Evolutionary conservation across 169 alveolate species (phyloP).

Genomic region (Perkinsus marinus): DNA sequence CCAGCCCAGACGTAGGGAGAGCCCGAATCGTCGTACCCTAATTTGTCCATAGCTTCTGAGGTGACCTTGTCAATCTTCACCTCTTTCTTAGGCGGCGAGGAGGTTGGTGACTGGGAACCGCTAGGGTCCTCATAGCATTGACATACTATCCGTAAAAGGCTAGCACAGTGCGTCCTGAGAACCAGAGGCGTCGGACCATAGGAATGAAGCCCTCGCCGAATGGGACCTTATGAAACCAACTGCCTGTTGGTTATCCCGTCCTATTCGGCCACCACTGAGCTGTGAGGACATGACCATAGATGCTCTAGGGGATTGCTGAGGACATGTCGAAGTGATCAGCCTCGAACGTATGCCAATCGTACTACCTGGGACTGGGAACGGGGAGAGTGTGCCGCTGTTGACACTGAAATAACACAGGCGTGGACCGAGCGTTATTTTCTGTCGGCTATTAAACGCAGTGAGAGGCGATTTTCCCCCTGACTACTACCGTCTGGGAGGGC

Average conservation of each 20-base stretch:
- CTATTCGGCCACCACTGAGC: background rate
- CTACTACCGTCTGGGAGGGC: background rate
- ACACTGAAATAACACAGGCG: background rate
- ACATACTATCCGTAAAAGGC: background rate
- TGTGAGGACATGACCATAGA: background rate
- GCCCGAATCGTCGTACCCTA: background rate
- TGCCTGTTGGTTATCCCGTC: background rate
- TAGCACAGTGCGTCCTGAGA: background rate
- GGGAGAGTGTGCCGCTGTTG: background rate
- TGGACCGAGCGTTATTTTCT: no score
- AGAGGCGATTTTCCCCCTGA: no score
- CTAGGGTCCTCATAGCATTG: background rate
- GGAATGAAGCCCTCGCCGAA: background rate
- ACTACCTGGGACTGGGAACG: background rate
- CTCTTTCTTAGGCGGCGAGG: background rate
- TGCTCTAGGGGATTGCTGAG: background rate
- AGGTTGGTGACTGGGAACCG: background rate
- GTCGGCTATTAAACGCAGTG: no score
- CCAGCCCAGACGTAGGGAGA: background rate
- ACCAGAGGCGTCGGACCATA: background rate
- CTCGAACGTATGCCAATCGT: background rate
- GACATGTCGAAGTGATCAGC: background rate
- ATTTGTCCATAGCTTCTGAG: background rate
- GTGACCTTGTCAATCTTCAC: background rate
- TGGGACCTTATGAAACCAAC: background rate